Evolutionary conservation across 1,284 basidiomycete species (phyloP).

Genomic region (Fomitopsis pinicola): DNA sequence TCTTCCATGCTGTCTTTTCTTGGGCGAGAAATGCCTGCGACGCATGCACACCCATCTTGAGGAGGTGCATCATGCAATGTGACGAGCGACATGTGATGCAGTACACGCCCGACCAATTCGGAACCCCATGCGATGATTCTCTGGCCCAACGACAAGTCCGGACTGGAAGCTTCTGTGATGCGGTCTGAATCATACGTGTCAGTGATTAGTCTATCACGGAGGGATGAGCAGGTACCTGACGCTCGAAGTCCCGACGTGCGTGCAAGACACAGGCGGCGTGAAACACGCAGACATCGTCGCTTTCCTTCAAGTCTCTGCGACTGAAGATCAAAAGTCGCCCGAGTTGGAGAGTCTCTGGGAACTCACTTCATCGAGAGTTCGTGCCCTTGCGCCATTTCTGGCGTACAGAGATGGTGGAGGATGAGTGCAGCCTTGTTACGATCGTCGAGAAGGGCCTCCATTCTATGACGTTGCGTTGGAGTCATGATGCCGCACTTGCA

Average conservation of each 20-base stretch:
- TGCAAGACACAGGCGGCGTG: constrained; percentile 28
- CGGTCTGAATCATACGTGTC: background rate
- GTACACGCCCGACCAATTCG: background rate
- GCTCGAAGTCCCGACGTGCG: background rate
- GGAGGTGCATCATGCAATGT: background rate
- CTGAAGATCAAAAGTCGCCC: background rate
- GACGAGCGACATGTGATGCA: background rate
- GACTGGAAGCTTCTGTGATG: background rate
- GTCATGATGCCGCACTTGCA: constrained; percentile 58
- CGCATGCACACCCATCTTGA: background rate
- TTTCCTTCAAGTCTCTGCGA: background rate
- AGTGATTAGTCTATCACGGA: background rate
- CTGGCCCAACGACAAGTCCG: background rate
- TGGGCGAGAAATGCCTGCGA: background rate
- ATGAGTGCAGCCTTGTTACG: constrained; percentile 36
- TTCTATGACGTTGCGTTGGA: constrained; percentile 50
- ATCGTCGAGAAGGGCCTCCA: constrained; percentile 31
- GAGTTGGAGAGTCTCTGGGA: background rate
- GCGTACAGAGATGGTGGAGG: constrained; percentile 15
- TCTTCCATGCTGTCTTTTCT: background rate
- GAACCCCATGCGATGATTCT: background rate
- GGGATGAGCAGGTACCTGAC: background rate
- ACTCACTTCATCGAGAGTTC: background rate
- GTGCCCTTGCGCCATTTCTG: background rate
- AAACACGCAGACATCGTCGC: constrained; percentile 22